Base-by-base conservation (phyloP, 2,329 filamentous ascomycete genomes). In the Colletotrichum costaricense region DNA sequence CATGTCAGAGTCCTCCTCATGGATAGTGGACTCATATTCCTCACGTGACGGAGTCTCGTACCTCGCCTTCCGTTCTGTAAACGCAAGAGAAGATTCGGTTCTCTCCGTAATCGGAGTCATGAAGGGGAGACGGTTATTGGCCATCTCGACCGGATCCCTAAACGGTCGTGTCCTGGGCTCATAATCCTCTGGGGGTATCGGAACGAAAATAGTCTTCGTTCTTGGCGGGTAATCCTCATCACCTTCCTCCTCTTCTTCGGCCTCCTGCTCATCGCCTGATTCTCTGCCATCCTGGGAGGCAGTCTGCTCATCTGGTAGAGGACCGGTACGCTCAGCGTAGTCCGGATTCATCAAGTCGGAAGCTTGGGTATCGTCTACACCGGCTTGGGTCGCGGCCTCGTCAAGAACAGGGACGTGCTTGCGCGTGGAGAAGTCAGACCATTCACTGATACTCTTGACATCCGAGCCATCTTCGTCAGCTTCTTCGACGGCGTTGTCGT, bases 31-130 rank as follows among this genome's bases (percentile, higher is more conserved):
- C 7, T 82, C 77, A 5, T 76, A 75, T 16, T 80, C 78, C 42
- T 79, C 63, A 56, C 81, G 60, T 72, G 79, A 74, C 54, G 78
- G 67, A 54, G 76, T 71, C 69, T 76, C 28, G 73, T 69, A 64
- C 70, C 74, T 72, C 62, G 63, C 69, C 70, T 58, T 75, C n/a
- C 69, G 69, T 49, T 72, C 74, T 42, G 75, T 76, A 57, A 76
- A 67, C 62, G 75, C 93, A 5, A 98, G 84, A 0, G 95, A 98
- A 12, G 92, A 93, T 82, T 99, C 97, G 0, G 97, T 99, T 78
- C 95, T 92, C 82, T 99, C 97, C 1, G 97, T 96, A 76, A 99
- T 99, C 1, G 97, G 97, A 0, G 97, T 99, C 97, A 99, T 98
- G 81, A 98, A 99, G 3, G 96, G 97, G 11, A 98, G 87, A 67